These are phyloP conservation scores for Brassica napus DNA, from an alignment of 345 rosid species.

Conservation along the genomic window DNA sequence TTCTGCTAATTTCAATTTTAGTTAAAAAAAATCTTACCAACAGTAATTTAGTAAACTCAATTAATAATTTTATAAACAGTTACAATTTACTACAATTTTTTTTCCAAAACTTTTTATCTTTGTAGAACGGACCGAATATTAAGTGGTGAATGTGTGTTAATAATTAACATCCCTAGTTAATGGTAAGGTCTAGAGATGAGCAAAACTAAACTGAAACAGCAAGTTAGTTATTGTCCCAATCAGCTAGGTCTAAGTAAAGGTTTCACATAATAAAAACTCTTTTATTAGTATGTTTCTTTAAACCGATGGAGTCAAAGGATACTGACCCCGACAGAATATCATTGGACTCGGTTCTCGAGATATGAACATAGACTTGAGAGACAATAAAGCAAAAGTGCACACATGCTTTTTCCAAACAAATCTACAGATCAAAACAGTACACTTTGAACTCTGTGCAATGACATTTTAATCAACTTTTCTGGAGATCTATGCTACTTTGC, in stretches of 20 bases:
- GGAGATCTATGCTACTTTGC: constrained; percentile 47
- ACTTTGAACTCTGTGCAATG: constrained; percentile 37
- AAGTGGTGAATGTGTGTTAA: not conserved
- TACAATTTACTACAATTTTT: too few relatives aligned
- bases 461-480: constrained; percentile 34
- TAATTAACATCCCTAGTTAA: too few relatives aligned
- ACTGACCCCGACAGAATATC: constrained; percentile 36
- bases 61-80: too few relatives aligned
- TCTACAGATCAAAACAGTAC: constrained; percentile 32
- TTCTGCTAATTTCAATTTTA: too few relatives aligned
- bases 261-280: not conserved
- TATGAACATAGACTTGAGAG: constrained; percentile 14
- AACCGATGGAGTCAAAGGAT: constrained; percentile 13
- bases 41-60: too few relatives aligned
- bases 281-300: not conserved
- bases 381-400: constrained; percentile 37
- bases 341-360: constrained; percentile 34
- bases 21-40: too few relatives aligned
- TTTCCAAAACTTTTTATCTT: too few relatives aligned
- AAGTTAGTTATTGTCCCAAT: not conserved
- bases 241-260: not conserved
- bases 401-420: constrained; percentile 25
- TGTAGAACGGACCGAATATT: too few relatives aligned
- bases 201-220: constrained; percentile 8
- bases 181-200: not conserved